phyloP scores from a whole-genome alignment of 805 yeast genomes.

The Saccharomycopsis selenospora region DNA sequence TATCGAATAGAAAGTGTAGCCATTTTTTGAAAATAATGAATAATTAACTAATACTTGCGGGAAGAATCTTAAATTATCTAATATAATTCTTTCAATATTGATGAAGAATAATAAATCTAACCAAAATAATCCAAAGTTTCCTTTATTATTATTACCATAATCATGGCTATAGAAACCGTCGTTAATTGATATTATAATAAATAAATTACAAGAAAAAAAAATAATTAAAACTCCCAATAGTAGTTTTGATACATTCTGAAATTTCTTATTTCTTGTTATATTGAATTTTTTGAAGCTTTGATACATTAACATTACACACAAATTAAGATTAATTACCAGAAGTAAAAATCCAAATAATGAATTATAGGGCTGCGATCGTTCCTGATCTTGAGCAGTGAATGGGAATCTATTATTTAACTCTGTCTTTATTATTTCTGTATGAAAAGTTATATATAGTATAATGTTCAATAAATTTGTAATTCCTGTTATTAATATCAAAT shows the following conservation, averaged over 20 bases:
- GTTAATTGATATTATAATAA: not conserved
- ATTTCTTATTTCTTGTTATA: not conserved
- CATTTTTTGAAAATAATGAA: not conserved
- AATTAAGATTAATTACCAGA: not conserved
- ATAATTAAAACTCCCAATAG: not conserved
- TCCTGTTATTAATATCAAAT: not conserved
- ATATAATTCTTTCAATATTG: not conserved
- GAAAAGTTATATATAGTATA: not conserved
- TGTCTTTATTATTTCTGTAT: not conserved
- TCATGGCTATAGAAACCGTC: not conserved
- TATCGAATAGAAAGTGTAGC: slow-evolving; percentile 1
- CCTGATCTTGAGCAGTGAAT: too few species aligned
- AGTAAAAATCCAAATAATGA: too few species aligned
- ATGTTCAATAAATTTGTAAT: not conserved
- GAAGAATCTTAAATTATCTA: not conserved
- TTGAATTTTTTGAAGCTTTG: not conserved
- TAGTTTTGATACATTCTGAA: not conserved
- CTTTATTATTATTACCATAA: not conserved
- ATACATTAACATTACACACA: not conserved
- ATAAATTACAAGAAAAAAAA: not conserved
- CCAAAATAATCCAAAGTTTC: not conserved
- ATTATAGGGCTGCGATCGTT: too few species aligned
- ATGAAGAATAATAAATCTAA: not conserved
- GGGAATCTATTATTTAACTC: not conserved
- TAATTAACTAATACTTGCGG: not conserved